Evolutionary conservation across 768 basidiomycete species (phyloP), one percentile per base, ranked within the genome.

Genomic region (Galerina sulciceps): DNA sequence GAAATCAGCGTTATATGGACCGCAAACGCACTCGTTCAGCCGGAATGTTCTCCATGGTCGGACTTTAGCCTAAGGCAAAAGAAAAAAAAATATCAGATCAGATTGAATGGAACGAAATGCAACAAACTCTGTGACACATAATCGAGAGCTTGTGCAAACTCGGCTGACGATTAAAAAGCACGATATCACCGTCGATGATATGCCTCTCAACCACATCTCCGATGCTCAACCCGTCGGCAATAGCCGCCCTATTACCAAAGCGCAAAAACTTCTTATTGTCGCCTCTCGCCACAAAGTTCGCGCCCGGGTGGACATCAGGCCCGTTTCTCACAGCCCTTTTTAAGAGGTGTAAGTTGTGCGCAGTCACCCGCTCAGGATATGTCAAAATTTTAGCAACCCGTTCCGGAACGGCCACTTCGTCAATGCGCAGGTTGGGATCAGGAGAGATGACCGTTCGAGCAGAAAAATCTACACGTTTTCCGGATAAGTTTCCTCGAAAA

Each of bases 101-200:
- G 31, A 23, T 15, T 20, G n/a, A 3, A 14, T 5, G 59, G 13
- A 45, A 43, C 18, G 18, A 17, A 48, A 35, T 18, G n/a, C 26
- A 26, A 68, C 84, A 64, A 58, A 92, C 96, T 59, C 95, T 82
- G 76, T 99, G 97, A 70, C 95, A 97, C 94, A 99, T 99, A 71
- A 99, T 99, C 5, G 97, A 99, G 15, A 99, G 81, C 90, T 95
- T 98, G 75, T 99, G 97, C 71, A 99, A 79, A 86, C 93, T 95
- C 5, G 97, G 97, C 69, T 99, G 97, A 57, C 97, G 94, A 75
- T 99, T 99, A 79, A 99, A 99, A 38, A 99, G 78, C 2, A 97
- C 94, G 60, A 99, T 88, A 71, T 99, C 97, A 38, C 96, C 95
- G 70, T 99, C 96, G 35, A 91, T 79, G 51, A 99, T 81, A 76